These are phyloP conservation scores for Yamadazyma dendronema DNA, from an alignment of 1,139 yeast genomes.

Conservation along the genomic window DNA sequence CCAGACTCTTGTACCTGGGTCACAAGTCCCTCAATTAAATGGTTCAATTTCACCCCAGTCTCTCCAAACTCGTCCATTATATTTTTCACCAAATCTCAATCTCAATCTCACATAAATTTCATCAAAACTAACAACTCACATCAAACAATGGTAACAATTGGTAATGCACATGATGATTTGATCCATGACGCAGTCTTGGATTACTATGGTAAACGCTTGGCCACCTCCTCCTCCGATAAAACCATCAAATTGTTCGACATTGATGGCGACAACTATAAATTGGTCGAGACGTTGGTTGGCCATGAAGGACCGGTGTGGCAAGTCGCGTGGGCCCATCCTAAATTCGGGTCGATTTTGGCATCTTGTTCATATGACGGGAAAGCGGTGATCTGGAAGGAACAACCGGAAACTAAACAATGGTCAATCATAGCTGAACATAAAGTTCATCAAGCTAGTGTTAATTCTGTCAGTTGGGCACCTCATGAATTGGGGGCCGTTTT, in stretches of 20 bases:
- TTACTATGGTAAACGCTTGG: constrained; percentile 91
- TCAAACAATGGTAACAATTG: constrained; percentile 60
- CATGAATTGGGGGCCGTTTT: constrained; percentile 93
- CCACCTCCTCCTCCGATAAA: constrained; percentile 94
- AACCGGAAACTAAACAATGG: constrained; percentile 81
- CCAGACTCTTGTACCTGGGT: constrained; percentile 7
- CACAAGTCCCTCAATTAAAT: constrained; percentile 6
- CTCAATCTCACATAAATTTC: not conserved
- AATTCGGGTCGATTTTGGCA: constrained; percentile 92
- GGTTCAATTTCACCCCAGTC: constrained; percentile 10
- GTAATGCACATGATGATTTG: constrained; percentile 82
- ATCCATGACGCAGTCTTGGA: constrained; percentile 97
- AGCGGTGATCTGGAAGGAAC: constrained; percentile 91
- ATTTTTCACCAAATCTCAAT: not conserved
- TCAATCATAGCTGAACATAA: constrained; percentile 82
- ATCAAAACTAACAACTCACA: constrained; percentile 1
- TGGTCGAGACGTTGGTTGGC: constrained; percentile 77
- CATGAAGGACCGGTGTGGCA: constrained; percentile 99
- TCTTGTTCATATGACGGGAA: constrained; percentile 95
- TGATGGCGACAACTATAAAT: constrained; percentile 71
- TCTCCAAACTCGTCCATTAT: constrained; percentile 15
- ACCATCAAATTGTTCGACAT: constrained; percentile 90
- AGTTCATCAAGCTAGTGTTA: constrained; percentile 90
- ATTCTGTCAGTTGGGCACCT: constrained; percentile 96
- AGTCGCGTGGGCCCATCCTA: constrained; percentile 98